Percentiles rank a stretch among this genome's conserved stretches.
Evolutionary conservation across 768 basidiomycete species (phyloP).

Genomic region (Mycena kentingensis): DNA sequence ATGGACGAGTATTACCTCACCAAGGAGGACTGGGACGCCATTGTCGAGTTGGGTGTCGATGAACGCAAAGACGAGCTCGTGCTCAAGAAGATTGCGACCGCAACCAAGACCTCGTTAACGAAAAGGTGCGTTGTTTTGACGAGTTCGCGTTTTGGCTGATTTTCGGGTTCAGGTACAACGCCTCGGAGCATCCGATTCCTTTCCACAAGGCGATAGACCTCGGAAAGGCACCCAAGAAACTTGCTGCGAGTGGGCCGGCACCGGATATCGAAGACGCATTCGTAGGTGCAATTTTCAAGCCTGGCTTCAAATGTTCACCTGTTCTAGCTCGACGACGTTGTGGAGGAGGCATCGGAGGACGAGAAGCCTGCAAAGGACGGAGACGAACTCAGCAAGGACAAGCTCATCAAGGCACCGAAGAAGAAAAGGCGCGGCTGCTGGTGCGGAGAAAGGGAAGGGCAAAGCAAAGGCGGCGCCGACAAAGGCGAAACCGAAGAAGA

Average conservation of each 20-base stretch:
- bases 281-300: constrained; percentile 41
- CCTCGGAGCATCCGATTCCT: constrained; percentile 86
- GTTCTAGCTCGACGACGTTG: constrained; percentile 46
- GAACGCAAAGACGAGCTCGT: constrained; percentile 72
- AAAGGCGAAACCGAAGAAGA: too few relatives aligned
- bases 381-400: constrained; percentile 56
- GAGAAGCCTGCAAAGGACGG: constrained; percentile 44
- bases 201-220: constrained; percentile 89
- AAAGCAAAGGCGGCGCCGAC: constrained; percentile 17
- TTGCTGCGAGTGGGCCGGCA: constrained; percentile 62
- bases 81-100: constrained; percentile 79
- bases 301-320: neutral
- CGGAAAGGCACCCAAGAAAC: constrained; percentile 79
- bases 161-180: constrained; percentile 70
- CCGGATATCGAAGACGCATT: constrained; percentile 94
- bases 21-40: constrained; percentile 95
- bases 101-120: constrained; percentile 85
- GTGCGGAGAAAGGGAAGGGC: constrained; percentile 20
- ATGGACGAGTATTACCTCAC: constrained; percentile 96
- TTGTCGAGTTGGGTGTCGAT: constrained; percentile 91
- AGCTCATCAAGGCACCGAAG: constrained; percentile 60
- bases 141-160: neutral
- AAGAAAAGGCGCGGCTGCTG: constrained; percentile 32
- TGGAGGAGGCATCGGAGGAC: constrained; percentile 52
- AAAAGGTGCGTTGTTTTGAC: constrained; percentile 57